phyloP scores from a whole-genome alignment of 1,139 yeast genomes.

The Debaryomyces udenii region DNA sequence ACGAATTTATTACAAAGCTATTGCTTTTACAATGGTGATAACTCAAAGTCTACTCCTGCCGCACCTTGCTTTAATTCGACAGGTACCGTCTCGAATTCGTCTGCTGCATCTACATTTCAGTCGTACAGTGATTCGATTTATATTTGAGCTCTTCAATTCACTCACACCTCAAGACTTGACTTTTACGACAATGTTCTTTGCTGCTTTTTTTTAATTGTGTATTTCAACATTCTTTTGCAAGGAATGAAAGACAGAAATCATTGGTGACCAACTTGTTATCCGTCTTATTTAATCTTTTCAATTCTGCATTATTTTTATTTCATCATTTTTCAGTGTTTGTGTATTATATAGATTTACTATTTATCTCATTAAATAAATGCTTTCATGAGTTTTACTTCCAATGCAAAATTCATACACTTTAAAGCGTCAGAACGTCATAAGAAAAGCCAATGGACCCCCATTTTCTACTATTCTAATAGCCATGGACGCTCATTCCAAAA shows the following conservation, averaged over 20 bases:
- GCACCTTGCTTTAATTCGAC: slow-evolving; percentile 13
- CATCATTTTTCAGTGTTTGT: neutral
- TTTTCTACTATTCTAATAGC: slow-evolving; percentile 24
- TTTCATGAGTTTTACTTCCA: neutral
- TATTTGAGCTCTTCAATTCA: slow-evolving; percentile 17
- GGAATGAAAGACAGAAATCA: too few species aligned
- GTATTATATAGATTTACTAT: slow-evolving; percentile 8
- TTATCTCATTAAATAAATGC: slow-evolving; percentile 5
- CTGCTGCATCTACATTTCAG: slow-evolving; percentile 34
- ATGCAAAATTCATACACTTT: neutral
- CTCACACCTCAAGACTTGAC: too few species aligned
- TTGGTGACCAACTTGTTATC: too few species aligned
- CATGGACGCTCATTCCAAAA: slow-evolving; percentile 58
- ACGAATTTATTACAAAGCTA: slow-evolving; percentile 35
- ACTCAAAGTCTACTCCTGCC: slow-evolving; percentile 2
- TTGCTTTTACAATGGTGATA: slow-evolving; percentile 34
- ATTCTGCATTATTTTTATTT: slow-evolving; percentile 4
- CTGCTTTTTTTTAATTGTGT: too few species aligned
- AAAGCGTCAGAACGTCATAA: too few species aligned
- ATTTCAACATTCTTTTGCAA: too few species aligned
- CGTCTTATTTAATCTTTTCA: neutral
- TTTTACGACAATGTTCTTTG: too few species aligned
- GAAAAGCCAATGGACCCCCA: too few species aligned
- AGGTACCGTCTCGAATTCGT: slow-evolving; percentile 10
- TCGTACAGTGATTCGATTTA: slow-evolving; percentile 39